Percentiles rank a stretch among this genome's conserved stretches.
Conservation (phyloP, 148 eudicot genomes). For the Pharnaceum exiguum region DNA sequence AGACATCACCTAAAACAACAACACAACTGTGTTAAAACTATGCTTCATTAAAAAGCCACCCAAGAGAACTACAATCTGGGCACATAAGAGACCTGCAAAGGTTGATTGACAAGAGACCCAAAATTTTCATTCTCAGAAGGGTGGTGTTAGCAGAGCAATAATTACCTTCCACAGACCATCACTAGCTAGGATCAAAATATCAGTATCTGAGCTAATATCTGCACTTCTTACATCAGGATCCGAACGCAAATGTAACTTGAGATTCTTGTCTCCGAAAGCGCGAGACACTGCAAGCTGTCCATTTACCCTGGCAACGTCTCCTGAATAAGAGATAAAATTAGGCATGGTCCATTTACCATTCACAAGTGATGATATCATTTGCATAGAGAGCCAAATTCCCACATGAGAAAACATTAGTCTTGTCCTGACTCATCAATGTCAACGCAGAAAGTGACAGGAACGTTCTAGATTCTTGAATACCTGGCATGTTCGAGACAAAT, state of each 20-base stretch:
- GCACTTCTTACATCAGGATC: slow-evolving; percentile 58
- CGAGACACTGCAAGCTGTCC: slow-evolving; percentile 87
- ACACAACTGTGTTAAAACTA: too few relatives aligned
- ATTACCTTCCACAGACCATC: slow-evolving; percentile 80
- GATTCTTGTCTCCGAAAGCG: slow-evolving; percentile 78
- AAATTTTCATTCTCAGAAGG: too few relatives aligned
- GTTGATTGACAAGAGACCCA: neutral
- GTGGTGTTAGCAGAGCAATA: neutral
- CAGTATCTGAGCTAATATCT: slow-evolving; percentile 45
- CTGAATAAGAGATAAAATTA: slow-evolving; percentile 25
- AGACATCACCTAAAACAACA: slow-evolving; percentile 66
- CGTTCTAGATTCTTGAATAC: slow-evolving; percentile 12
- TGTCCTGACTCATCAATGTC: neutral
- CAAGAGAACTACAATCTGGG: neutral
- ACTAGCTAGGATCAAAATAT: slow-evolving; percentile 66
- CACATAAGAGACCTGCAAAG: neutral
- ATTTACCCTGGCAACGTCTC: slow-evolving; percentile 74
- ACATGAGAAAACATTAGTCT: neutral
- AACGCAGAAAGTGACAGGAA: slow-evolving; percentile 1
- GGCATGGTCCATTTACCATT: neutral
- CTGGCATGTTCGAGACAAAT: slow-evolving; percentile 87
- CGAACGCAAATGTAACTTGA: slow-evolving; percentile 58
- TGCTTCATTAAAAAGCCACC: neutral
- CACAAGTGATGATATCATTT: too few relatives aligned
- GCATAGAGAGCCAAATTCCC: too few relatives aligned